These are phyloP conservation scores for Trypanosoma theileri DNA, from an alignment of 208 protist genomes.

Conservation along the genomic window DNA sequence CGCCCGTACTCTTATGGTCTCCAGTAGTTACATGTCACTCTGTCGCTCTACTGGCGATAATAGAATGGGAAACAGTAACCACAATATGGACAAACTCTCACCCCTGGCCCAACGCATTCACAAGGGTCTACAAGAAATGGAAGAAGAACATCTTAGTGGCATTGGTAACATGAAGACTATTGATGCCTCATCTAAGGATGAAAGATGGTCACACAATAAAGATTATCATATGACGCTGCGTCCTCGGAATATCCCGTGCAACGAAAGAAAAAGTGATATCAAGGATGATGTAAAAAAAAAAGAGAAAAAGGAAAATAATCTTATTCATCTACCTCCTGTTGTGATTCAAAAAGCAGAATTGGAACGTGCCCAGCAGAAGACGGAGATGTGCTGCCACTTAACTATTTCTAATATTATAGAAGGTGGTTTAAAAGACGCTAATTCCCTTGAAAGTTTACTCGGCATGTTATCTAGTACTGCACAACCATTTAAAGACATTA, in stretches of 20 bases:
- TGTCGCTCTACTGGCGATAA: background rate
- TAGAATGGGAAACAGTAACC: background rate
- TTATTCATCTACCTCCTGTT: background rate
- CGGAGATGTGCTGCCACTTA: constrained; percentile 6
- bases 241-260: constrained; percentile 7
- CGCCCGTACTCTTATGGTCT: constrained; percentile 19
- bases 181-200: constrained; percentile 3
- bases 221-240: constrained; percentile 29
- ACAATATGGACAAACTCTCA: constrained; percentile 6
- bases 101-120: constrained; percentile 27
- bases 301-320: background rate
- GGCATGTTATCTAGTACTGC: constrained; percentile 36
- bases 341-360: background rate
- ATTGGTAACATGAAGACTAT: background rate
- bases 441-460: constrained; percentile 30
- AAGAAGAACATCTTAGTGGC: constrained; percentile 14
- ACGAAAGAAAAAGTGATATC: background rate
- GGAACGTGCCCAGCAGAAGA: background rate
- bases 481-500: constrained; percentile 43
- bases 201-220: constrained; percentile 24
- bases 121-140: constrained; percentile 9
- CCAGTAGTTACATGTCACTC: constrained; percentile 23
- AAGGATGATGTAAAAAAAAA: background rate
- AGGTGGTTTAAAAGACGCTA: constrained; percentile 4
- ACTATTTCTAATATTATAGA: constrained; percentile 20